A percentile compares a stretch with the other conserved stretches of the same genome.
These are phyloP conservation scores for Paecilomyces fulvus DNA, from an alignment of 2,329 filamentous ascomycete species.

Conservation along the genomic window DNA sequence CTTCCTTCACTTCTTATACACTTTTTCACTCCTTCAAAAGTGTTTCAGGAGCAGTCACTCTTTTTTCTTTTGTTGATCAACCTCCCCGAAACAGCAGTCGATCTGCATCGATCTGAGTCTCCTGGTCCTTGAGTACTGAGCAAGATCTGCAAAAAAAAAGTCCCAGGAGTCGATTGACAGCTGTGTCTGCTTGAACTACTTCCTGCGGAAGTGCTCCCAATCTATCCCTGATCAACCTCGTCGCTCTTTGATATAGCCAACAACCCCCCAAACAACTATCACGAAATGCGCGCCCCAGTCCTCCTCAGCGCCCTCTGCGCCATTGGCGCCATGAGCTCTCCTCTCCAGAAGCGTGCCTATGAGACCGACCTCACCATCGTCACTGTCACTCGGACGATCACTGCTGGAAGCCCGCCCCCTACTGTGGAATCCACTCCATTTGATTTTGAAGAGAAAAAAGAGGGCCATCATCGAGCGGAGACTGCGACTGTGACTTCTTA, in stretches of 20 bases:
- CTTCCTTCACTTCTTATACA: constrained; percentile 7
- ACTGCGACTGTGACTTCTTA: constrained; percentile 1
- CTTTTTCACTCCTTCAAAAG: constrained; percentile 17
- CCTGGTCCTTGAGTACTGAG: neutral
- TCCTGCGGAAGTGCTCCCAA: constrained; percentile 29
- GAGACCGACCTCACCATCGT: constrained; percentile 28
- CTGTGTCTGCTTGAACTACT: constrained; percentile 14
- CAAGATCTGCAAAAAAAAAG: neutral
- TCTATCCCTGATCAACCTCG: constrained; percentile 21
- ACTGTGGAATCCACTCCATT: neutral
- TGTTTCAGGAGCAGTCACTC: constrained; percentile 7
- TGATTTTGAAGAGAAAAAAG: neutral
- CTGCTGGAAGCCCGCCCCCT: constrained; percentile 5
- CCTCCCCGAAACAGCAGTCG: constrained; percentile 17
- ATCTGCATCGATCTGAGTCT: constrained; percentile 19
- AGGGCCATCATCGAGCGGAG: neutral
- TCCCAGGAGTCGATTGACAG: constrained; percentile 3
- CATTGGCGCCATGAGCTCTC: constrained; percentile 23
- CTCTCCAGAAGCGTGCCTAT: constrained; percentile 26
- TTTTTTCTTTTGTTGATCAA: constrained; percentile 7
- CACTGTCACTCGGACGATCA: constrained; percentile 30
- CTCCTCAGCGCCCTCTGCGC: constrained; percentile 29
- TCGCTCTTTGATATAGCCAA: constrained; percentile 5
- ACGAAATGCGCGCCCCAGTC: constrained; percentile 26
- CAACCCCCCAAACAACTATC: constrained; percentile 2